Evolutionary conservation across 306 rosid species (phyloP).

Genomic region (Mucuna pruriens): DNA sequence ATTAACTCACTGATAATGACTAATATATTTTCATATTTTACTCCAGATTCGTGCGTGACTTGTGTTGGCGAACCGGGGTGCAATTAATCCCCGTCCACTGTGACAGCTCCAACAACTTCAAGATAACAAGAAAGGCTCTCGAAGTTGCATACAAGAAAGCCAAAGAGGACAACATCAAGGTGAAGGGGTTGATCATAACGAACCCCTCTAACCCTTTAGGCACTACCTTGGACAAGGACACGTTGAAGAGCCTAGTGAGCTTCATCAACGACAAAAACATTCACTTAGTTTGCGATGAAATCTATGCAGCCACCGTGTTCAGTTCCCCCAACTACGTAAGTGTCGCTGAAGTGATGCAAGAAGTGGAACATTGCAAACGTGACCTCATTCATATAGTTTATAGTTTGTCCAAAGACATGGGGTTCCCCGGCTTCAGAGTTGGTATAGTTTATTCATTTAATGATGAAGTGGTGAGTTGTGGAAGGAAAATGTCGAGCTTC

Average conservation of each 20-base stretch:
- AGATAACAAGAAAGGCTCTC: conserved; percentile 64
- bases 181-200: conserved; percentile 79
- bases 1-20: not conserved
- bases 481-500: conserved; percentile 92
- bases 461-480: conserved; percentile 60
- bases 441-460: conserved; percentile 91
- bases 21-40: not conserved
- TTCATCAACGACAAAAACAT: conserved; percentile 70
- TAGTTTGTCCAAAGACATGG: conserved; percentile 92
- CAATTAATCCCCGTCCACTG: conserved; percentile 71
- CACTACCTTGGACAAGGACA: conserved; percentile 60
- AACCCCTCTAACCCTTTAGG: conserved; percentile 96
- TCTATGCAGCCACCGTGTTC: conserved; percentile 86
- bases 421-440: conserved; percentile 85
- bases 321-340: conserved; percentile 54
- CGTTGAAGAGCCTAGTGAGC: conserved; percentile 64
- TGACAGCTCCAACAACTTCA: conserved; percentile 77
- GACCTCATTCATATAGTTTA: conserved; percentile 77
- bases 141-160: conserved; percentile 75
- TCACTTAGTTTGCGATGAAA: conserved; percentile 88
- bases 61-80: conserved; percentile 79
- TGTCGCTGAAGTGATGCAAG: conserved; percentile 65
- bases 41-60: conserved; percentile 73
- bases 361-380: conserved; percentile 55
- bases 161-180: conserved; percentile 54